A percentile compares a stretch with the other conserved stretches of the same genome.
Conservation (phyloP, 495 filamentous ascomycete genomes). For the Oidiodendron maius region DNA sequence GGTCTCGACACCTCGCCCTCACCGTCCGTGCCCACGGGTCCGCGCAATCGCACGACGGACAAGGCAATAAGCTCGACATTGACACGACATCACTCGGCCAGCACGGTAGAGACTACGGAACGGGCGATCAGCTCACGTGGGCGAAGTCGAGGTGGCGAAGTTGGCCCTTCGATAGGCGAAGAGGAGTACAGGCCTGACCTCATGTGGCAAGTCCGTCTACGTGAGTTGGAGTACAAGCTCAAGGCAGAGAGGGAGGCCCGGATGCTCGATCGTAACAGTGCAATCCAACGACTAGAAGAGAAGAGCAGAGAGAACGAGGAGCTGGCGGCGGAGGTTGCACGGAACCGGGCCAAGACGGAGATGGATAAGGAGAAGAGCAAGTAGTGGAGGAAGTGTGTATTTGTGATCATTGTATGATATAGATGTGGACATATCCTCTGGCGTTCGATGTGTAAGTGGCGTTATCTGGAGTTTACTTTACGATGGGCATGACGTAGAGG, state of each 20-base stretch:
- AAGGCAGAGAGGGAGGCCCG: slow-evolving; percentile 89
- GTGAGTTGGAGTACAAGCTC: slow-evolving; percentile 80
- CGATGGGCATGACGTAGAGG: too few species aligned
- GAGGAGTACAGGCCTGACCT: slow-evolving; percentile 44
- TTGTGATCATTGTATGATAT: too few species aligned
- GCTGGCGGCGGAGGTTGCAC: slow-evolving; percentile 61
- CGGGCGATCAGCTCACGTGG: slow-evolving; percentile 5
- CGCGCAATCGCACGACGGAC: slow-evolving; percentile 22
- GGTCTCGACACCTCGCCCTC: slow-evolving; percentile 30
- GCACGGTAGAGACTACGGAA: slow-evolving; percentile 16
- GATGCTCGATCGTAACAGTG: slow-evolving; percentile 73
- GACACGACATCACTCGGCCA: slow-evolving; percentile 15
- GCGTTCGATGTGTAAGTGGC: too few species aligned
- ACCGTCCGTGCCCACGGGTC: slow-evolving; percentile 43
- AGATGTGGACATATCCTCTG: too few species aligned
- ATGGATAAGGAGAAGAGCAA: not conserved
- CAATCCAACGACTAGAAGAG: slow-evolving; percentile 78
- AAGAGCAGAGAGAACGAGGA: slow-evolving; percentile 71
- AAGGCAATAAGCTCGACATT: slow-evolving; percentile 14
- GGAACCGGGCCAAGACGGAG: slow-evolving; percentile 39
- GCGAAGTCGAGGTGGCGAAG: not conserved
- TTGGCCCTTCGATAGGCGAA: not conserved
- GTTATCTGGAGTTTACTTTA: too few species aligned
- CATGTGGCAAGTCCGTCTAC: slow-evolving; percentile 75
- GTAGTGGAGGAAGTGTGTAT: not conserved